Percentiles rank a stretch among this genome's conserved stretches.
Evolutionary conservation across 1,139 yeast species (phyloP).

Genomic region (Williopsis jadinii): DNA sequence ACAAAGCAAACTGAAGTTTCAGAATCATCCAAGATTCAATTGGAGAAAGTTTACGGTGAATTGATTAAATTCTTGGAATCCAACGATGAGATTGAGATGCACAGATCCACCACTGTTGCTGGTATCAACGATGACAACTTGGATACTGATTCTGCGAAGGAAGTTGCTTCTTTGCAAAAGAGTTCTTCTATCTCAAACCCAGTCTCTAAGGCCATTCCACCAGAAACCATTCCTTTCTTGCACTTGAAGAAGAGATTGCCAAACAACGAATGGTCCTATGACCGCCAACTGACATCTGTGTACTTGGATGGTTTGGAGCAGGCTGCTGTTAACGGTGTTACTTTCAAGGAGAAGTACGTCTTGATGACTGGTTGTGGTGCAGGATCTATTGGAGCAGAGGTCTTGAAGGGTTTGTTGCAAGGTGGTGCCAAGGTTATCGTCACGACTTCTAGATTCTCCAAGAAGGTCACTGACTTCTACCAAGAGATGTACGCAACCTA

Average conservation of each 20-base stretch:
- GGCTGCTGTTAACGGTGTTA: constrained; percentile 88
- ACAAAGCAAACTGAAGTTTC: constrained; percentile 55
- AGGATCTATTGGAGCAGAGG: constrained; percentile 97
- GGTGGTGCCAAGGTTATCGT: constrained; percentile 98
- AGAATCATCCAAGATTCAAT: constrained; percentile 60
- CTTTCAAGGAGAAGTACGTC: constrained; percentile 84
- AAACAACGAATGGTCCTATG: constrained; percentile 78
- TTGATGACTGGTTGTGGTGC: constrained; percentile 98
- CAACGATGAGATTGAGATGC: constrained; percentile 52
- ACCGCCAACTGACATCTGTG: constrained; percentile 64
- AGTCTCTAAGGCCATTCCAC: constrained; percentile 65
- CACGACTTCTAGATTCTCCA: constrained; percentile 92
- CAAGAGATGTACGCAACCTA: constrained; percentile 87
- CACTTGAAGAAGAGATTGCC: constrained; percentile 75
- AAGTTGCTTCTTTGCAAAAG: constrained; percentile 77
- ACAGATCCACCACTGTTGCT: constrained; percentile 32
- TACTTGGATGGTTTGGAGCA: constrained; percentile 88
- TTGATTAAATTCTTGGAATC: constrained; percentile 67
- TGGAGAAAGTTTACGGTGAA: constrained; percentile 74
- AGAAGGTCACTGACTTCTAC: constrained; percentile 90
- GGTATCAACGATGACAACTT: constrained; percentile 38
- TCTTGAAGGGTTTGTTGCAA: constrained; percentile 86
- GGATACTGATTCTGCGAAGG: constrained; percentile 63
- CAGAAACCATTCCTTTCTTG: constrained; percentile 90
- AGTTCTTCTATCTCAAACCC: constrained; percentile 63